A percentile compares a stretch with the other conserved stretches of the same genome.
Evolutionary conservation across 2,329 filamentous ascomycete genomes (phyloP).

Genomic region (Penicillium italicum): DNA sequence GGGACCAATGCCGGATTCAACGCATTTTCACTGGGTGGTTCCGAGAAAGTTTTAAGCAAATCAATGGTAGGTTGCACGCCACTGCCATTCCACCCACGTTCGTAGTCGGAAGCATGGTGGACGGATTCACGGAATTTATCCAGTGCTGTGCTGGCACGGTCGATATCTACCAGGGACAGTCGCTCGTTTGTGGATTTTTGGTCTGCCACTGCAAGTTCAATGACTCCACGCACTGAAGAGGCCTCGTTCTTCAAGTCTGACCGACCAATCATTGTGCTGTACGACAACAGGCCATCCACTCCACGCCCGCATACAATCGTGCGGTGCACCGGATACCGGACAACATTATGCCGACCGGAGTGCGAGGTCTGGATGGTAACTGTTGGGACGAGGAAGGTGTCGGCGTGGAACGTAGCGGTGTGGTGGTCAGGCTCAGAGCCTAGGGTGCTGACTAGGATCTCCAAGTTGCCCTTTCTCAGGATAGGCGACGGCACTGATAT

Average conservation of each 20-base stretch:
- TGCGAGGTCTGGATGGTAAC: constrained; percentile 66
- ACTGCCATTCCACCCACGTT: constrained; percentile 70
- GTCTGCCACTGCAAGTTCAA: constrained; percentile 49
- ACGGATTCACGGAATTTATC: constrained; percentile 65
- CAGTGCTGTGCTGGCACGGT: constrained; percentile 61
- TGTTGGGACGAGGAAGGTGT: constrained; percentile 70
- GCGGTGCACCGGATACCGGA: constrained; percentile 81
- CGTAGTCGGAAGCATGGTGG: constrained; percentile 66
- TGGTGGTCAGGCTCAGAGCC: constrained; percentile 49
- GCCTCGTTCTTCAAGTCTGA: constrained; percentile 31
- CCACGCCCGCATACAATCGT: constrained; percentile 71
- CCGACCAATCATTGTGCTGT: constrained; percentile 31
- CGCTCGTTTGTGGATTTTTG: constrained; percentile 19
- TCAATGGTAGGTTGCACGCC: constrained; percentile 61
- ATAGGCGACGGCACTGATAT: constrained; percentile 55
- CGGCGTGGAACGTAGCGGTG: constrained; percentile 49
- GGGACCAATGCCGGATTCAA: constrained; percentile 65
- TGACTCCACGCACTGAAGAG: constrained; percentile 35
- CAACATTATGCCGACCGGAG: constrained; percentile 61
- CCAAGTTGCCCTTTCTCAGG: constrained; percentile 55
- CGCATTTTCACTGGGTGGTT: constrained; percentile 35
- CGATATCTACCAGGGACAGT: constrained; percentile 59
- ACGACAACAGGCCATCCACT: constrained; percentile 58
- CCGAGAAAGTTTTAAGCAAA: constrained; percentile 54
- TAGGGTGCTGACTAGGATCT: constrained; percentile 57